These are phyloP conservation scores for Chaetomium fimeti DNA, from an alignment of 495 filamentous ascomycete species.

Conservation along the genomic window DNA sequence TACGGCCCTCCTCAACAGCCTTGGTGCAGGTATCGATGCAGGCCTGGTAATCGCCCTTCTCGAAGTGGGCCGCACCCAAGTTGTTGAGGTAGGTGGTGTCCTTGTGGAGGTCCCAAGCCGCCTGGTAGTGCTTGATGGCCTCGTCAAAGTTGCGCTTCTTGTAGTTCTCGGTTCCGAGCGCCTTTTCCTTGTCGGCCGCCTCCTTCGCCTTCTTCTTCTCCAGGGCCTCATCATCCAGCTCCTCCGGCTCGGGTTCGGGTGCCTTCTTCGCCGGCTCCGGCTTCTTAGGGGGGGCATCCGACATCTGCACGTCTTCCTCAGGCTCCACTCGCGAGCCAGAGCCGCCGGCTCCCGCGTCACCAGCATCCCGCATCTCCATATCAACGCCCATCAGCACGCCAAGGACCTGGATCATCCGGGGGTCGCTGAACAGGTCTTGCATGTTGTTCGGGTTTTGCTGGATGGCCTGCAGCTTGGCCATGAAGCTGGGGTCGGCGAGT, in stretches of 20 bases:
- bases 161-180: constrained; percentile 89
- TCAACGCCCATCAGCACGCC: constrained; percentile 92
- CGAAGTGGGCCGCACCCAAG: constrained; percentile 87
- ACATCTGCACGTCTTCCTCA: constrained; percentile 77
- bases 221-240: constrained; percentile 73
- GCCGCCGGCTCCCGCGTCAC: constrained; percentile 47
- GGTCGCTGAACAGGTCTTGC: constrained; percentile 79
- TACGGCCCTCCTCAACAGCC: constrained; percentile 84
- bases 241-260: constrained; percentile 57
- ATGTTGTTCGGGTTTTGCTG: constrained; percentile 77
- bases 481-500: constrained; percentile 83
- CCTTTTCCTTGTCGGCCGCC: constrained; percentile 92
- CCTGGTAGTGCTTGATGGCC: constrained; percentile 91
- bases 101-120: constrained; percentile 92
- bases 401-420: constrained; percentile 89
- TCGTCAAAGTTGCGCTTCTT: constrained; percentile 96
- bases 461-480: constrained; percentile 79
- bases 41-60: constrained; percentile 89
- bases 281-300: constrained; percentile 54
- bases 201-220: constrained; percentile 87
- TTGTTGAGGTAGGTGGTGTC: constrained; percentile 98
- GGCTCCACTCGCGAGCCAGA: constrained; percentile 50
- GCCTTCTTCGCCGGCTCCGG: constrained; percentile 47
- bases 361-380: constrained; percentile 72
- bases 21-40: constrained; percentile 82